Base-by-base conservation (phyloP, 345 rosid species). In the Lagerstroemia speciosa region DNA sequence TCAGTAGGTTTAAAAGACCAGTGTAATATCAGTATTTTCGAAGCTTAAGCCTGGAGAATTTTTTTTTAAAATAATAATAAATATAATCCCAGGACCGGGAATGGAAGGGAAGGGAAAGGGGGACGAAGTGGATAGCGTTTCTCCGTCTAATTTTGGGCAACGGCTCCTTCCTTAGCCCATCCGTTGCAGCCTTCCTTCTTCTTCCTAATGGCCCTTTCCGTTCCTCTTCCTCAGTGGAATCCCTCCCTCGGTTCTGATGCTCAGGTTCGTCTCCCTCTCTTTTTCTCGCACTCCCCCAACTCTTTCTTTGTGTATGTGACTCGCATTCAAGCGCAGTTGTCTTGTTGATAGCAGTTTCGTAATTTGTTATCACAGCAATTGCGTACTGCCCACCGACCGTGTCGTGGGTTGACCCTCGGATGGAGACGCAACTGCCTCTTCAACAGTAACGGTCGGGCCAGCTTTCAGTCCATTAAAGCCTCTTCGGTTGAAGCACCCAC, bases 391-490 rank as follows among this genome's bases (percentile, higher is more conserved):
- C 30, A 9, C 14, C 60, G 14, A 6, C 60, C n/a, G 53, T 48
- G 53, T 17, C 53, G 24, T 16, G 24, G 2, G 53, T 15, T 33
- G 41, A 16, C 67, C 36, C 20, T 11, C 8, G 55, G 3, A 40
- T 22, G 53, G 38, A 2, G 31, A 16, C 37, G n/a, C 15, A 29
- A 36, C 38, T 48, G 22, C 58, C 34, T 29, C 24, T 67, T 17
- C 9, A 3, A 33, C 1, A 64, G 45, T 40, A 36, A 26, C 29
- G 31, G 29, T 40, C 45, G 45, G 68, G 79, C 60, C 73, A 69
- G 53, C 71, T 53, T 81, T 27, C 60, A 72, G 80, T 78, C 86
- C 80, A 77, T 85, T 45, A 87, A 74, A 75, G 87, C 88, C 37
- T 71, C 75, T 58, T 76, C 83, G 43, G 67, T 46, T n/a, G 82